Base-by-base conservation (phyloP, 2,329 filamentous ascomycete species). In the Clonostachys rosea region DNA sequence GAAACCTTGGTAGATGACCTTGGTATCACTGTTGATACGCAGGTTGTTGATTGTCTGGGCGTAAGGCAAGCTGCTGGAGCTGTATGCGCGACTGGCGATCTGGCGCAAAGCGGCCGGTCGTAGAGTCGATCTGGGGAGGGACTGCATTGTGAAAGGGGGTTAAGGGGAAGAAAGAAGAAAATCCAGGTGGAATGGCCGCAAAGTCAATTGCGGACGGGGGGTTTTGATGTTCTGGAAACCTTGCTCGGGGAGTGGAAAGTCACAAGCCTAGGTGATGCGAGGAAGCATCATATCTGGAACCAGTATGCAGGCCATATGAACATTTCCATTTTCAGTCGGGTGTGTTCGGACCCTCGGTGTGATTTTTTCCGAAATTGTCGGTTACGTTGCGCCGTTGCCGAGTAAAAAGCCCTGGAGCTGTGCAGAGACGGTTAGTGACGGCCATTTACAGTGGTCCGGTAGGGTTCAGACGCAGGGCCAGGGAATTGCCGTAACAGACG, bases 1-100 rank as follows among this genome's bases (percentile, higher is more conserved):
- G 72, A 97, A 97, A 58, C 94, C 94, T 76, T 99, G 94, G 78
- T 83, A 97, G 63, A 97, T 77, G 58, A 99, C 90, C 77, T 94
- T 95, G 61, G 94, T 99, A 58, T 96, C 86, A 68, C 77, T 67
- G 72, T 91, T 96, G 78, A 97, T 91, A 73, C 90, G 87, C 63
- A 97, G 83, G 79, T 97, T 97, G 63, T 86, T 75, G 66, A 86
- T 77, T 50, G 88, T 92, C 61, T 81, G 69, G 58, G 84, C 71
- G 68, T 92, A 92, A 53, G 82, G 81, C 56, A 83, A 81, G 52
- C 78, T 78, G 55, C 78, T 78, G 56, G 78, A 72, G 66, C 86
- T 85, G 77, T 95, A 95, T 59, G 77, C 72, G 68, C 90, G 86
- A 67, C 82, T 81, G 64, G 76, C 67, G 52, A 72, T 63, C 60